Conservation (phyloP, 2,329 filamentous ascomycete species). For the Aspergillus neotritici region DNA sequence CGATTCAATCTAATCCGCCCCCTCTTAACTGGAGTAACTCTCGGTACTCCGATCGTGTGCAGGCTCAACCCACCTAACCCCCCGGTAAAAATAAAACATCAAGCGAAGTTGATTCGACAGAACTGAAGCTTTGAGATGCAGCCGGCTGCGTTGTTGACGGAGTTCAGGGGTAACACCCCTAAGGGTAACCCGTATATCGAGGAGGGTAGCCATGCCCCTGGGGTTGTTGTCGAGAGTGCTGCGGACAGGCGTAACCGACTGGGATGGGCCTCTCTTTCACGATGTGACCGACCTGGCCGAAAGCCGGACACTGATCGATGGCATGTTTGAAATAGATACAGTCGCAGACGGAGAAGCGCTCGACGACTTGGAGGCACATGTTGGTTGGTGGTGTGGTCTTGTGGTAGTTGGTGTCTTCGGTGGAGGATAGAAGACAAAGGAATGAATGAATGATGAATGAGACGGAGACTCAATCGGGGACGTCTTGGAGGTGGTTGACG, state of each 20-base stretch:
- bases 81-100: too few relatives aligned
- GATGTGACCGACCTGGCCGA: conserved; percentile 66
- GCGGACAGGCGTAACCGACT: conserved; percentile 72
- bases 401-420: not conserved
- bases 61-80: too few relatives aligned
- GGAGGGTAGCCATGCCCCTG: not conserved
- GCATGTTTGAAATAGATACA: conserved; percentile 86
- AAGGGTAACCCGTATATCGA: conserved; percentile 21
- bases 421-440: not conserved
- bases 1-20: too few relatives aligned
- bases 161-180: conserved; percentile 10
- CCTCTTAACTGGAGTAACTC: too few relatives aligned
- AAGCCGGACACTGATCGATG: conserved; percentile 73
- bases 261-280: conserved; percentile 71
- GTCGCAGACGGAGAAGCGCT: conserved; percentile 78
- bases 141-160: too few relatives aligned
- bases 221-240: conserved; percentile 39
- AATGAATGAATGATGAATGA: not conserved
- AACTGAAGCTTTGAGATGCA: too few relatives aligned
- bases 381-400: conserved; percentile 21
- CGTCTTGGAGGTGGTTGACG: not conserved
- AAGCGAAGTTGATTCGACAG: too few relatives aligned
- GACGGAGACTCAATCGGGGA: not conserved
- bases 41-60: too few relatives aligned
- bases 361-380: conserved; percentile 85